Base-by-base conservation (phyloP, 495 filamentous ascomycete species). In the Rostrohypoxylon terebratum region DNA sequence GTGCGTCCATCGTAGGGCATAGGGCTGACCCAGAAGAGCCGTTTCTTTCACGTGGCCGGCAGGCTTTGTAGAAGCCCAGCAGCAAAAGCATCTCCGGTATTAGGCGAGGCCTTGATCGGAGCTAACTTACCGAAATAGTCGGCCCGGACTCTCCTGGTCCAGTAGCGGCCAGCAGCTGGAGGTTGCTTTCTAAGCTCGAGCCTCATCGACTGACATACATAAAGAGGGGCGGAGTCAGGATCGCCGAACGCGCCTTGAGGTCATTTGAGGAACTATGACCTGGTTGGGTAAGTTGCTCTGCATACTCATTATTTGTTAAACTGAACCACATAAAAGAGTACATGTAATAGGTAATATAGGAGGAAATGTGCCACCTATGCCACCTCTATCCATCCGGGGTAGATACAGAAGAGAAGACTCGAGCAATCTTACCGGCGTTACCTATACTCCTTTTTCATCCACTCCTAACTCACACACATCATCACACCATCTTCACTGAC, bases 1-100 rank as follows among this genome's bases (percentile, higher is more conserved):
- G 55, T 66, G 62, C 66, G 50, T 74, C 62, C 66, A 51, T 45
- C 31, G 33, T 74, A 74, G 47, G 71, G 66, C 71, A 42, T 74
- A 74, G 54, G 71, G 66, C 71, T 74, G 71, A 63, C 50, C 71
- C 57, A 60, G 16, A 42, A 55, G 38, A 58, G 16, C 57, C 60
- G 47, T 38, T 45, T 55, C 51, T 14, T 16, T 63, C 71, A 69
- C 71, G 71, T 74, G 71, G 71, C 58, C 34, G 40, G n/a, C 34
- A 47, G 47, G 48, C 31, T 58, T 50, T 60, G 45, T 18, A 65
- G 16, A 59, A 59, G 18, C 13, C 13, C 47, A 42, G 13, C 38
- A 34, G 40, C 54, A 42, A 20, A 48, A 28, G 53, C 8, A 36
- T 44, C 21, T 59, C 34, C 55, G 25, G 55, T 23, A 51, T 48